Evolutionary conservation across 306 rosid species (phyloP).

Genomic region (Astragalus glycyphyllos): DNA sequence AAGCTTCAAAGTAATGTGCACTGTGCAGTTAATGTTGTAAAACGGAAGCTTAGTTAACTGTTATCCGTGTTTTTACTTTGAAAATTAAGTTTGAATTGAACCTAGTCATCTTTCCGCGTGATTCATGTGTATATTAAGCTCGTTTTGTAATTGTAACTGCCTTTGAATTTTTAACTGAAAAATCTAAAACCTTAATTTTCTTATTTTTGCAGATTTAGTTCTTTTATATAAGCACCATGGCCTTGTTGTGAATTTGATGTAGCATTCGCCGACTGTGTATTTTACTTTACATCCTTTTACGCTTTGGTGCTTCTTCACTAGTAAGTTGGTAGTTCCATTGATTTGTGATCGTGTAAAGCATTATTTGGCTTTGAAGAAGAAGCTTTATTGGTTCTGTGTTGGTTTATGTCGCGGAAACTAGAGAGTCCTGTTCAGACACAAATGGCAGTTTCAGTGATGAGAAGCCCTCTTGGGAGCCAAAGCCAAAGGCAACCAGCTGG

Average conservation of each 20-base stretch:
- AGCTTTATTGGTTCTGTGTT: constrained; percentile 58
- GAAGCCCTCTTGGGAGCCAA: constrained; percentile 58
- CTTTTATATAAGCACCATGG: constrained; percentile 46
- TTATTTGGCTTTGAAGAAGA: constrained; percentile 59
- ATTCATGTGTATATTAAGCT: not conserved
- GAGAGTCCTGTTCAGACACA: constrained; percentile 98
- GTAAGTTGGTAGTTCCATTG: not conserved
- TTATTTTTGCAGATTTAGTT: constrained; percentile 52
- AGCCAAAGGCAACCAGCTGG: constrained; percentile 60
- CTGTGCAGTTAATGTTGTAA: not conserved
- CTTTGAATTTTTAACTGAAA: constrained; percentile 1
- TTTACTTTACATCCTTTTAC: not conserved
- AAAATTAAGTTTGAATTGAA: not conserved
- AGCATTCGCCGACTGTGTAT: constrained; percentile 12
- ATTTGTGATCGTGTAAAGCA: constrained; percentile 59
- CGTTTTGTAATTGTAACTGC: not conserved
- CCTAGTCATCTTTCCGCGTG: not conserved
- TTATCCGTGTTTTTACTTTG: not conserved
- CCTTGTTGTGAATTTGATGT: constrained; percentile 25
- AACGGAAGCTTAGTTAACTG: constrained; percentile 4
- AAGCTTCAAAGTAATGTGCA: not conserved
- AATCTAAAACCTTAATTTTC: not conserved
- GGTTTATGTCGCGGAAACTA: constrained; percentile 77
- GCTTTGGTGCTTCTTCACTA: constrained; percentile 1
- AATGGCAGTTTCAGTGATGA: constrained; percentile 85